These are phyloP conservation scores for Hyparrhenia diplandra DNA, from an alignment of 176 grass and related monocot species.

Conservation along the genomic window DNA sequence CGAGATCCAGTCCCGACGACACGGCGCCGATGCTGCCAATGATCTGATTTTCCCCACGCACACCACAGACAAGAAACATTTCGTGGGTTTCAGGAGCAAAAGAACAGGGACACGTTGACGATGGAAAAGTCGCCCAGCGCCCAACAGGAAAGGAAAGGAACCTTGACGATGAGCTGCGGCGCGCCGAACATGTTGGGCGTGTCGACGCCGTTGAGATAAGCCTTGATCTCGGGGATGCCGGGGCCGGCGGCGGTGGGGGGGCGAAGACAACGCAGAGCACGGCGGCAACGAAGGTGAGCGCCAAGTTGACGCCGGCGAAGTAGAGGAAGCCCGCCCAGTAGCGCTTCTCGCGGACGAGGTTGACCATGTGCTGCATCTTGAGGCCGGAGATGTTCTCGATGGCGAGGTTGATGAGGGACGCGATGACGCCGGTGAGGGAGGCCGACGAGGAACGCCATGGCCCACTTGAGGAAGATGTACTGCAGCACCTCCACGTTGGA, in stretches of 20 bases:
- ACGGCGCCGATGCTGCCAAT: constrained; percentile 89
- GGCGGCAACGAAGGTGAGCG: constrained; percentile 58
- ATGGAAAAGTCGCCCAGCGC: no score
- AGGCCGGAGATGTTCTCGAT: constrained; percentile 94
- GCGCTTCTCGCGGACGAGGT: constrained; percentile 53
- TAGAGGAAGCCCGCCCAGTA: constrained; percentile 82
- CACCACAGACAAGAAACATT: no score
- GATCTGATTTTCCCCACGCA: no score
- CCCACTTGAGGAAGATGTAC: constrained; percentile 90
- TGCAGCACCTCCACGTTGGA: constrained; percentile 85
- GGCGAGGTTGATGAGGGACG: constrained; percentile 86
- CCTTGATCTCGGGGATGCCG: constrained; percentile 97
- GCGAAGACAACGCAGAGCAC: constrained; percentile 86
- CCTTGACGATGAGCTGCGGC: constrained; percentile 71
- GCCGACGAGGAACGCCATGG: constrained; percentile 79
- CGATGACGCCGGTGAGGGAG: constrained; percentile 83
- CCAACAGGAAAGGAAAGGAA: no score
- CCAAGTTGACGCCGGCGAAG: constrained; percentile 68
- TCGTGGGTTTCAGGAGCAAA: no score
- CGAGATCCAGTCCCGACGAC: constrained; percentile 79
- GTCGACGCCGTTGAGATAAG: constrained; percentile 96
- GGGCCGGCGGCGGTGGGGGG: constrained; percentile 89
- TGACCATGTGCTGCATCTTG: constrained; percentile 78
- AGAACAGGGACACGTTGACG: no score
- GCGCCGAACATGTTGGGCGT: constrained; percentile 90